Evolutionary conservation across 139 green algal genomes (phyloP), one percentile per base, ranked within the genome.

Genomic region (Limnomonas spitsbergensis): DNA sequence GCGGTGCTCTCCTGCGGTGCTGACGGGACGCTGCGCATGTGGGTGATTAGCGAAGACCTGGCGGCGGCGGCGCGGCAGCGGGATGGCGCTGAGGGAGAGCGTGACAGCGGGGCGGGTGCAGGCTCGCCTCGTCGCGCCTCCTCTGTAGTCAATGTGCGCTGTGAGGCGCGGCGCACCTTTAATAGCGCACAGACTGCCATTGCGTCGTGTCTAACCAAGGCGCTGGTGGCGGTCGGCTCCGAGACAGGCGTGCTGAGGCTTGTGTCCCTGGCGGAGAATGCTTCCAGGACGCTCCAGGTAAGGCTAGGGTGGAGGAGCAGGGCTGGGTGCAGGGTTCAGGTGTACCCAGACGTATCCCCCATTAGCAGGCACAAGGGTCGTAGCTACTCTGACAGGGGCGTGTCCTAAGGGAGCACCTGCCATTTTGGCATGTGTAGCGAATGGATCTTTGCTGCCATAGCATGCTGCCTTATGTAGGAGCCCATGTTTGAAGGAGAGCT

Each of bases 231-330:
- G 37, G 66, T 87, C 9, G 86, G 86, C 1, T 86, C 79, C 0
- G 83, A 85, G 54, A 80, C 73, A 4, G 86, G 86, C 37, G 86
- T 90, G 53, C 61, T 90, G 34, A 76, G 86, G 36, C 40, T 82
- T 32, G 47, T 84, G 47, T 40, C 47, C 40, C 67, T 82, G n/a
- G 66, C 72, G 3, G 40, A 40, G 3, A 42, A 34, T 14, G n/a
- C 54, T 1, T 20, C 54, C 3, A 3, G 24, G 54, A 3, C 39
- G 66, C n/a, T n/a, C n/a, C n/a, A n/a, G n/a, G n/a, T n/a, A n/a
- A n/a, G n/a, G n/a, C n/a, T 24, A 7, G 3, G 2, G 40, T 40
- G n/a, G n/a, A n/a, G n/a, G n/a, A n/a, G n/a, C n/a, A n/a, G n/a
- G n/a, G n/a, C n/a, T n/a, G n/a, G n/a, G n/a, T n/a, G n/a, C n/a